Evolutionary conservation across 345 rosid genomes (phyloP).

Genomic region (Cardiospermum halicacabum): DNA sequence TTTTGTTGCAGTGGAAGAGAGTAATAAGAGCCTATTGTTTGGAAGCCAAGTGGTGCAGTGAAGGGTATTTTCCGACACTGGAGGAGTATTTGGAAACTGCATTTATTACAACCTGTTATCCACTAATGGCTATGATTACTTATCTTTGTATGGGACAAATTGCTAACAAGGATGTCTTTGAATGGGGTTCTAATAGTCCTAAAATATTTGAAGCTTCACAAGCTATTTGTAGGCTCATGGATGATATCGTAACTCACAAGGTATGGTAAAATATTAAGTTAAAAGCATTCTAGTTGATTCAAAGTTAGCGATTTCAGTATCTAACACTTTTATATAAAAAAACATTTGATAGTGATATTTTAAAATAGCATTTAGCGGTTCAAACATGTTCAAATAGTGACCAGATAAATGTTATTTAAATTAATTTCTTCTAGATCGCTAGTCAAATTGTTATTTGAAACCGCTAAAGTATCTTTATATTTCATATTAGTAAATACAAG

Average conservation of each 20-base stretch:
- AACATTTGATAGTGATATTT: too few species aligned
- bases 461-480: too few species aligned
- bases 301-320: too few species aligned
- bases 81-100: slow-evolving; percentile 30
- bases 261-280: too few species aligned
- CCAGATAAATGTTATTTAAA: too few species aligned
- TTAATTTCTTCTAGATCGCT: too few species aligned
- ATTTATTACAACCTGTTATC: slow-evolving; percentile 4
- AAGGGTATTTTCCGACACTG: slow-evolving; percentile 15
- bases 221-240: slow-evolving; percentile 26
- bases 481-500: too few species aligned
- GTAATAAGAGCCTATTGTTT: slow-evolving; percentile 15
- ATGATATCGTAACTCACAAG: slow-evolving; percentile 19
- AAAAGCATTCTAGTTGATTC: too few species aligned
- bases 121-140: slow-evolving; percentile 10
- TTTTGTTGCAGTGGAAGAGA: slow-evolving; percentile 18
- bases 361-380: too few species aligned
- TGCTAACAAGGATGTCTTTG: slow-evolving; percentile 15
- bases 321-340: too few species aligned
- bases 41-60: slow-evolving; percentile 30
- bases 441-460: too few species aligned
- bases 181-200: slow-evolving; percentile 18
- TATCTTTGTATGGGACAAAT: slow-evolving; percentile 24
- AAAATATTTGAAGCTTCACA: slow-evolving; percentile 19
- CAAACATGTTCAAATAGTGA: too few species aligned